Evolutionary conservation across 148 eudicot genomes (phyloP), one percentile per base, ranked within the genome.

Genomic region (Arbutus unedo): DNA sequence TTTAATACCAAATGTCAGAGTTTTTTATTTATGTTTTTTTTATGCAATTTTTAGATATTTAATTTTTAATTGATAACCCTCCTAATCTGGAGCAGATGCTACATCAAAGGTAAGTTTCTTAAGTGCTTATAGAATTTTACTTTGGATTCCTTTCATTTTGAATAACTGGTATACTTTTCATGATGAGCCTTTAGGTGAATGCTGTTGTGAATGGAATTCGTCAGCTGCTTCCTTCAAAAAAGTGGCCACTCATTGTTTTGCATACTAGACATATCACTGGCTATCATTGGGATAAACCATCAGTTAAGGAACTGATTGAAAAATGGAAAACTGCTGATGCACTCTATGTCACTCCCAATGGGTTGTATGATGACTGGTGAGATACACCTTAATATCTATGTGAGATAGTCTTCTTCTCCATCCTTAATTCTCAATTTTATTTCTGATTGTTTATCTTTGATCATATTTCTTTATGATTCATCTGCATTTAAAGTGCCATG

Each of bases 341-440:
- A 4, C 91, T 95, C 43, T 95, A 95, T 90, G 88, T 93, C 45
- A 93, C 98, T 67, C 98, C 98, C 60, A 91, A 95, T 2, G 98
- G 98, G 79, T 95, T 98, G 67, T 93, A 95, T 86, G 98, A 95
- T 87, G 98, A 95, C 87, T 95, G 98, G 98, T 95, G 79, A 88
- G 91, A 87, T 76, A 48, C 25, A 10, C 72, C 54, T 68, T 76
- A 68, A 43, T 56, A 4, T 59, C 56, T 66, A 21, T 38, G 72
- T 44, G n/a, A 14, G 41, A 10, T 47, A 66, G 16, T 66, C 15
- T 47, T 57, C 8, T 21, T 5, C 7, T 67, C 21, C 50, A 51
- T 80, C 0, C 6, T 7, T 54, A 48, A 21, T 14, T 18, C 78
- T 44, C 21, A 19, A 14, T 70, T 47, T 55, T 23, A 44, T 31